Base-by-base conservation (phyloP, 495 filamentous ascomycete species). In the Staphylotrichum longicolle region DNA sequence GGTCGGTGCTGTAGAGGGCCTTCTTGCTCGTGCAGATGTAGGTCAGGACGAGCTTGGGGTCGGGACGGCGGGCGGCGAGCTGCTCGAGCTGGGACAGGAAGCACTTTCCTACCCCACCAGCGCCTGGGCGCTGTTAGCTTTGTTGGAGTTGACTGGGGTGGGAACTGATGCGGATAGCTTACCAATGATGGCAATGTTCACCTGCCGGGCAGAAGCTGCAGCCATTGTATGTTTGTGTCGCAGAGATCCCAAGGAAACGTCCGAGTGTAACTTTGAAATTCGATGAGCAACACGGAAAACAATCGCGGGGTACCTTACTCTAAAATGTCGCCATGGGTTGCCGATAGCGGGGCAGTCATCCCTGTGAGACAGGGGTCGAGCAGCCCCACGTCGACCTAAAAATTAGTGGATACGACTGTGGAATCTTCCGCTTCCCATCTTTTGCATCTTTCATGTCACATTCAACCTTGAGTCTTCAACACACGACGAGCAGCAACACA, bases 91-190 rank as follows among this genome's bases (percentile, higher is more conserved):
- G 94, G 58, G 78, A 76, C 65, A 98, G 86, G 82, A 98, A 97
- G 69, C 85, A 85, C 73, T 90, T 89, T 62, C 94, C 94, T 56
- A 98, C 94, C 57, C 94, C 93, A 67, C 94, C 94, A 64, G 87
- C 89, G 65, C 94, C 94, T 97, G 66, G 47, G 61, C 32, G 33
- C 10, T 42, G 55, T 62, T 40, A 63, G 55, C 40, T 54, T 62
- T n/a, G 15, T 46, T 2, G 34, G 33, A 44, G 35, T 50, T 42
- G 30, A 30, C n/a, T 54, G 12, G 55, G 33, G 2, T 44, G 34
- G 45, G 12, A 47, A 35, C 20, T 27, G 20, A 27, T 27, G 20
- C 20, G 45, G 15, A 30, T 35, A 3, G 15, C 64, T 35, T 66
- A 72, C 70, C 70, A 33, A 72, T 72, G 56, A 72, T 64, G 55